phyloP scores from a whole-genome alignment of 176 grass and related monocot genomes.

The Musa itinerans region DNA sequence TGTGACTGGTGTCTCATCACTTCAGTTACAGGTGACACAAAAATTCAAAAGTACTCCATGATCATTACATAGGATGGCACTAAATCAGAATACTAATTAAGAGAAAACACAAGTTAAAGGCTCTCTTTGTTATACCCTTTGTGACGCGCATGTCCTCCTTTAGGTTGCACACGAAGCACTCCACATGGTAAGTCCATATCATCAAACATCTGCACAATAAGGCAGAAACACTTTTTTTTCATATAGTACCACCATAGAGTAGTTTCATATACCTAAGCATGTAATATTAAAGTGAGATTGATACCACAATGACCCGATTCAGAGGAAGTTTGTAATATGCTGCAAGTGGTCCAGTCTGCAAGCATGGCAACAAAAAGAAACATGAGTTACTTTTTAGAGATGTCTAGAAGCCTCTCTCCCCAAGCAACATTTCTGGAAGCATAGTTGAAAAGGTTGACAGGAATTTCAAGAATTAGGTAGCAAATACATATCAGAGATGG shows the following conservation, averaged over 20 bases:
- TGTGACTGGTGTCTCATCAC: background rate
- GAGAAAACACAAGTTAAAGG: background rate
- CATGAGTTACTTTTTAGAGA: background rate
- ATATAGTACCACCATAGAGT: background rate
- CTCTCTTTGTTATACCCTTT: constrained; percentile 53
- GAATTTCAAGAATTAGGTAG: no score
- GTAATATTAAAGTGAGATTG: constrained; percentile 14
- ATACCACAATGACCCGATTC: constrained; percentile 65
- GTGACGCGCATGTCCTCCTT: constrained; percentile 74
- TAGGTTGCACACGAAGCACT: constrained; percentile 79
- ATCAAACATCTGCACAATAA: constrained; percentile 54
- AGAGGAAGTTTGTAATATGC: constrained; percentile 85
- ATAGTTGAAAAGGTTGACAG: no score
- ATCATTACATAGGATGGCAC: background rate
- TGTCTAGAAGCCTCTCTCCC: background rate
- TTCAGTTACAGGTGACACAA: background rate
- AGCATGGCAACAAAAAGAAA: constrained; percentile 19
- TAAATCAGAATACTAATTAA: background rate
- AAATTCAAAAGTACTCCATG: background rate
- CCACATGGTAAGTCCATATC: constrained; percentile 79
- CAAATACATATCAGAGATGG: no score
- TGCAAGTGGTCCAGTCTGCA: constrained; percentile 70
- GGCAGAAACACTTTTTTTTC: background rate
- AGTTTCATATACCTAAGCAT: background rate
- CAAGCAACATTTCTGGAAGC: no score